Percentiles rank a stretch among this genome's conserved stretches.
phyloP scores from a whole-genome alignment of 345 rosid genomes.

The Cardamine occulta region DNA sequence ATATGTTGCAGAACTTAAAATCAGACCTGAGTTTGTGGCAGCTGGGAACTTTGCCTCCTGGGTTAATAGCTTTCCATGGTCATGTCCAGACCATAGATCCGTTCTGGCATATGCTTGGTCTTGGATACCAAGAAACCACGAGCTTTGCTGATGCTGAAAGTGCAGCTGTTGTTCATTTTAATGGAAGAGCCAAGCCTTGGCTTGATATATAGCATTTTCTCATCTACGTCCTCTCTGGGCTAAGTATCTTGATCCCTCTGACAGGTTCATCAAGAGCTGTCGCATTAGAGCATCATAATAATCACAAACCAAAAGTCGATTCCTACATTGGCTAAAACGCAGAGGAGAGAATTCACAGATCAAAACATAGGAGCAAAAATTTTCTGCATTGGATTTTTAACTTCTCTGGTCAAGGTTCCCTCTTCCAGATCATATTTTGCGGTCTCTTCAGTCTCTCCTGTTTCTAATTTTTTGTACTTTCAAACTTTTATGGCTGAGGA shows the following conservation, averaged over 20 bases:
- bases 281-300: constrained; percentile 62
- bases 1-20: constrained; percentile 76
- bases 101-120: constrained; percentile 97
- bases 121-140: constrained; percentile 91
- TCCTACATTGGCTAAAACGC: constrained; percentile 8
- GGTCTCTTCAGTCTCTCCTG: constrained; percentile 33
- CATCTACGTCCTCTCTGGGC: constrained; percentile 85
- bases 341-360: constrained; percentile 43
- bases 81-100: constrained; percentile 86
- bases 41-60: constrained; percentile 92
- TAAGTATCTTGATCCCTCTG: constrained; percentile 77
- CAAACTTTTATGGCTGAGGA: constrained; percentile 35
- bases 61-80: constrained; percentile 91
- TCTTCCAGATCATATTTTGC: constrained; percentile 34
- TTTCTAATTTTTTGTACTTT: constrained; percentile 40
- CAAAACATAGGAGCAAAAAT: constrained; percentile 33
- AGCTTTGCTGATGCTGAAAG: constrained; percentile 62
- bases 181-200: constrained; percentile 99
- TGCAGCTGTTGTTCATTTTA: constrained; percentile 93
- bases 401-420: constrained; percentile 15
- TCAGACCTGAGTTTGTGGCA: constrained; percentile 97
- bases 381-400: constrained; percentile 33
- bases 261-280: constrained; percentile 87
- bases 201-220: constrained; percentile 90
- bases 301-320: constrained; percentile 37